Percentiles rank a stretch among this genome's conserved stretches.
Evolutionary conservation across 352 stramenopile genomes (phyloP).

Genomic region (Hyphochytrium catenoides): DNA sequence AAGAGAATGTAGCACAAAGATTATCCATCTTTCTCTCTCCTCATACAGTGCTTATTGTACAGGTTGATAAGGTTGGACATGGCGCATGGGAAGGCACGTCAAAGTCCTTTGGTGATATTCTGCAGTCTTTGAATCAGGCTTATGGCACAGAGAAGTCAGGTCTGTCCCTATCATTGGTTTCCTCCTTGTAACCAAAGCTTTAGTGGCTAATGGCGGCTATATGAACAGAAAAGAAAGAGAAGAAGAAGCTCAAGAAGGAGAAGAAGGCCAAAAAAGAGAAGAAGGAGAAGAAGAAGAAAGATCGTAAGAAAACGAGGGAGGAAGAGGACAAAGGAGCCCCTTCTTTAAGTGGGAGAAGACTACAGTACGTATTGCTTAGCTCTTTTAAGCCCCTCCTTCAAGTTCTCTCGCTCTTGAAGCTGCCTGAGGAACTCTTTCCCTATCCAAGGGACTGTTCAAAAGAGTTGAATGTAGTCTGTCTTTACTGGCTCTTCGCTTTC

Average conservation of each 20-base stretch:
- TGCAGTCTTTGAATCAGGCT: conserved; percentile 54
- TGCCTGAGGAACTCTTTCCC: too few species aligned
- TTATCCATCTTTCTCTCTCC: too few species aligned
- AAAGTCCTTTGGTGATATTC: conserved; percentile 44
- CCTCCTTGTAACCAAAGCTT: not conserved
- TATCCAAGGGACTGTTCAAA: too few species aligned
- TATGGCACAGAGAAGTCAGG: conserved; percentile 17
- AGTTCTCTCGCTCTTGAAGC: too few species aligned
- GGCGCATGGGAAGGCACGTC: conserved; percentile 39
- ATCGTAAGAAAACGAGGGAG: conserved; percentile 11
- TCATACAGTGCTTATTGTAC: too few species aligned
- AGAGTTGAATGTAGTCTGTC: too few species aligned
- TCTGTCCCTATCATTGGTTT: not conserved
- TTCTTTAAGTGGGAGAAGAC: too few species aligned
- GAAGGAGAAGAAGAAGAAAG: conserved; percentile 12
- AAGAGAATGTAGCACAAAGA: too few species aligned
- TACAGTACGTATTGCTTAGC: too few species aligned
- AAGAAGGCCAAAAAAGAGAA: conserved; percentile 23
- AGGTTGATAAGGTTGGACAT: conserved; percentile 5
- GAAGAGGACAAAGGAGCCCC: too few species aligned
- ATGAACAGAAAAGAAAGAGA: conserved; percentile 12
- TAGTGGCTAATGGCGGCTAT: conserved; percentile 1
- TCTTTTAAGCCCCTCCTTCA: too few species aligned
- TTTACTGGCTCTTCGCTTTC: too few species aligned
- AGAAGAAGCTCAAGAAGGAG: conserved; percentile 24